Conservation (phyloP, 2,329 filamentous ascomycete genomes). For the Fusarium oligoseptatum region DNA sequence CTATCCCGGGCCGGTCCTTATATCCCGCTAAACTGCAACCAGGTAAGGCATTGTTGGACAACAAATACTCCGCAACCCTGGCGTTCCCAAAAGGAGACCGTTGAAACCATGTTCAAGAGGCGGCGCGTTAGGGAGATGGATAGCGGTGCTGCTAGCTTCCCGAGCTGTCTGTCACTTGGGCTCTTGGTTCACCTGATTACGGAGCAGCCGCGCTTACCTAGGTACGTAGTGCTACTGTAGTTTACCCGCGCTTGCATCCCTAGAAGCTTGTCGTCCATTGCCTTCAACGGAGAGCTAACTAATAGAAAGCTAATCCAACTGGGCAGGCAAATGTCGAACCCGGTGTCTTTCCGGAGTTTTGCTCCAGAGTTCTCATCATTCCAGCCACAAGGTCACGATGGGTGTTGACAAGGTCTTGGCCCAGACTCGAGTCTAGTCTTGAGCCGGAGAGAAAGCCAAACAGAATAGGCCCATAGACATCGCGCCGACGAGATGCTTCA, state of each 20-base stretch:
- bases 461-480: background rate
- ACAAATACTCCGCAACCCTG: background rate
- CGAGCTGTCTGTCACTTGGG: background rate
- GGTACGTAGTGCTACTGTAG: too few relatives aligned
- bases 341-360: background rate
- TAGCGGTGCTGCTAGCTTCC: conserved; percentile 1
- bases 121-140: conserved; percentile 1
- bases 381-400: background rate
- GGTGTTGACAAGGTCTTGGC: background rate
- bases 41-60: background rate
- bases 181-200: background rate
- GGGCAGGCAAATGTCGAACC: background rate
- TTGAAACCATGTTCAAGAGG: background rate
- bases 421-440: background rate
- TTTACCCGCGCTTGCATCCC: background rate
- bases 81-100: background rate
- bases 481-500: background rate
- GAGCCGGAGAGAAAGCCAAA: background rate
- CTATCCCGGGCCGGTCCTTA: conserved; percentile 1
- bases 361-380: background rate
- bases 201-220: background rate
- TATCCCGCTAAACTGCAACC: background rate
- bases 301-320: background rate
- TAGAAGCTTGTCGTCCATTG: background rate
- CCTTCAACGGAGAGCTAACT: background rate